A percentile compares a stretch with the other conserved stretches of the same genome.
Conservation (phyloP, 2,329 filamentous ascomycete genomes). For the Fusarium albidum region DNA sequence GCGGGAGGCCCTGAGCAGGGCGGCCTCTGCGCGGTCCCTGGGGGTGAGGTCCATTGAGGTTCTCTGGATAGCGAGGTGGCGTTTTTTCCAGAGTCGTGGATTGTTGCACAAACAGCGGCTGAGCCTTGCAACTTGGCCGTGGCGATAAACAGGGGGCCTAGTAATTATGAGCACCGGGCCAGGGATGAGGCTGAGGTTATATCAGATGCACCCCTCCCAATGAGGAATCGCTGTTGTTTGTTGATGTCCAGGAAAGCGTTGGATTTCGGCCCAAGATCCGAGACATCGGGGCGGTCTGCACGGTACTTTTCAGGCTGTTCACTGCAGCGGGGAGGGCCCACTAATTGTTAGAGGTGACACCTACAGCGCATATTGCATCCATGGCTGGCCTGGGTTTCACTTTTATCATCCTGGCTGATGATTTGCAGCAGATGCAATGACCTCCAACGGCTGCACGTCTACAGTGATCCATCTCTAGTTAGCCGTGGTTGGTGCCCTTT, state of each 20-base stretch:
- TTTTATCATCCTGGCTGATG: background rate
- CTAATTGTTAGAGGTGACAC: slow-evolving; percentile 12
- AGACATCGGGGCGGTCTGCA: slow-evolving; percentile 35
- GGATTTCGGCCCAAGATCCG: slow-evolving; percentile 34
- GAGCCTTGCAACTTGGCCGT: too few relatives aligned
- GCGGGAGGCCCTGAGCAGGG: slow-evolving; percentile 45
- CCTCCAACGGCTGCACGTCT: slow-evolving; percentile 2
- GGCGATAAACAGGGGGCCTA: background rate
- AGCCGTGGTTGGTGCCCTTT: background rate
- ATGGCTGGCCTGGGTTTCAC: background rate
- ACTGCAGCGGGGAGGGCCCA: slow-evolving; percentile 15
- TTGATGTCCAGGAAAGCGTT: slow-evolving; percentile 11
- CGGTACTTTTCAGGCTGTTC: slow-evolving; percentile 17
- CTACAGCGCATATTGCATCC: slow-evolving; percentile 31
- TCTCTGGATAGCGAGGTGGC: slow-evolving; percentile 46
- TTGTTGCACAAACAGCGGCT: slow-evolving; percentile 32
- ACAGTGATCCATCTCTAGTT: background rate
- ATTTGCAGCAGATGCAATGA: background rate
- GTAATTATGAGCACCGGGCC: background rate
- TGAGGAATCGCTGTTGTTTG: background rate
- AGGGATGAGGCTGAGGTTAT: background rate
- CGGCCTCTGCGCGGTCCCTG: slow-evolving; percentile 43
- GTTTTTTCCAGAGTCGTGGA: slow-evolving; percentile 21
- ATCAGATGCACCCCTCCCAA: background rate
- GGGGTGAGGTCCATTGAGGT: slow-evolving; percentile 40